These are phyloP conservation scores for Apophysomyces ossiformis DNA, from an alignment of 371 early-diverging fungal species.

Conservation along the genomic window DNA sequence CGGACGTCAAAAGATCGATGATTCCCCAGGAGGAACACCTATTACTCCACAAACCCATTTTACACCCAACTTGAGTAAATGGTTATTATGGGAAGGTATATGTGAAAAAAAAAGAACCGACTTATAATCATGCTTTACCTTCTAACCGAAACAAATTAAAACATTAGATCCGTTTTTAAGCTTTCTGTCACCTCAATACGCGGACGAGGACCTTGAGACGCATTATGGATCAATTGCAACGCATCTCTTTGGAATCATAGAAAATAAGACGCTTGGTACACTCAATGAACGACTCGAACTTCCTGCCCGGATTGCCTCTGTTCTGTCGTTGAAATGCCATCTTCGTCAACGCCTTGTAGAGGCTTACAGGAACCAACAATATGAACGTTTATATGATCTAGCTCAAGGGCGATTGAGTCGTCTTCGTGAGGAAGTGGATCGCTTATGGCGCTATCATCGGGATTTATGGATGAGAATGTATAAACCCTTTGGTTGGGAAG, in stretches of 20 bases:
- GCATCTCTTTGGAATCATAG: slow-evolving; percentile 52
- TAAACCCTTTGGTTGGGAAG: slow-evolving; percentile 89
- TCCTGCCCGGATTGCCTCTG: slow-evolving; percentile 70
- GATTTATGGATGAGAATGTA: slow-evolving; percentile 76
- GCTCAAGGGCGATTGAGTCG: slow-evolving; percentile 53
- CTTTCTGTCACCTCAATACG: slow-evolving; percentile 80
- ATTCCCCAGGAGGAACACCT: slow-evolving; percentile 50
- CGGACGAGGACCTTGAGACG: slow-evolving; percentile 62
- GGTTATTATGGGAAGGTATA: slow-evolving; percentile 84
- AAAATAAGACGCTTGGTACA: slow-evolving; percentile 26
- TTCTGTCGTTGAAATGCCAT: slow-evolving; percentile 70
- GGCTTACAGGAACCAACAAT: slow-evolving; percentile 67
- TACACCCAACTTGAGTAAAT: slow-evolving; percentile 82
- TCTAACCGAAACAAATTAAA: neutral
- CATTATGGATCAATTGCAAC: slow-evolving; percentile 65
- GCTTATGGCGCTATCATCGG: slow-evolving; percentile 82
- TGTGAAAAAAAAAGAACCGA: neutral
- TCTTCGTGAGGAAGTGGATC: slow-evolving; percentile 67
- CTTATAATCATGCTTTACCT: too few relatives aligned
- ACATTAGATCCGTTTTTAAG: slow-evolving; percentile 73
- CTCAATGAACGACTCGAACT: slow-evolving; percentile 72
- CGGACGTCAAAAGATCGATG: slow-evolving; percentile 49
- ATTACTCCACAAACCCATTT: slow-evolving; percentile 58
- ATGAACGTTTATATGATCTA: slow-evolving; percentile 48
- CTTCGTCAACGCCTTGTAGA: slow-evolving; percentile 66